A percentile compares a stretch with the other conserved stretches of the same genome.
These are phyloP conservation scores for Calonectria multiphialidica DNA, from an alignment of 2,329 filamentous ascomycete species.

Conservation along the genomic window DNA sequence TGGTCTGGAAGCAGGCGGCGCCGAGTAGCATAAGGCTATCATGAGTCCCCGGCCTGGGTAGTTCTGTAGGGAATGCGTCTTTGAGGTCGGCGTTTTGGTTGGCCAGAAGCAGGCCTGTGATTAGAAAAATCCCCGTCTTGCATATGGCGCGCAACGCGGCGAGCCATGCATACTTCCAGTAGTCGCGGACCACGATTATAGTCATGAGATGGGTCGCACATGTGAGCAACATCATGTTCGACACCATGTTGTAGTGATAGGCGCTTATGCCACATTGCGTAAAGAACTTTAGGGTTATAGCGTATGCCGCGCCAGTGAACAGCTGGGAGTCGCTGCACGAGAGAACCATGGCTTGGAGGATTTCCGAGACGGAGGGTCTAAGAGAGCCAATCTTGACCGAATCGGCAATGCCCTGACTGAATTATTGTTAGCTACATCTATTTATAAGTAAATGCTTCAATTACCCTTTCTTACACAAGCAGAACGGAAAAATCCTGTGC, in stretches of 20 bases:
- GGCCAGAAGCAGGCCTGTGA: conserved; percentile 19
- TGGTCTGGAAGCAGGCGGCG: conserved; percentile 24
- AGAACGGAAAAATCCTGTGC: conserved; percentile 14
- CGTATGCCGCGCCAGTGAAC: conserved; percentile 25
- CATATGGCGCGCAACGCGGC: conserved; percentile 12
- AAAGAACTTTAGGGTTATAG: conserved; percentile 19
- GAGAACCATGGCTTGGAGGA: conserved; percentile 25
- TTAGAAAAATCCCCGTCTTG: conserved; percentile 22
- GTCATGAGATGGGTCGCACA: conserved; percentile 28
- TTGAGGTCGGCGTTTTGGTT: conserved; percentile 16
- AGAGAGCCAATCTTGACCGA: background rate
- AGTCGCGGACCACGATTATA: conserved; percentile 20
- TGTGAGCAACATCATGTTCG: conserved; percentile 26
- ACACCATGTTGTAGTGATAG: conserved; percentile 28
- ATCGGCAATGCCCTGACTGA: background rate
- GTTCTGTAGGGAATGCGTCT: conserved; percentile 11
- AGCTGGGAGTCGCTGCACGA: conserved; percentile 28
- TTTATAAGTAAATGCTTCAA: background rate
- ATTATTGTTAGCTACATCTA: background rate
- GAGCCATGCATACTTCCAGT: conserved; percentile 24
- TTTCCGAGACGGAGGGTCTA: conserved; percentile 18
- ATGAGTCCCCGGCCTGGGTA: background rate
- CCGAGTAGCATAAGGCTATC: conserved; percentile 15
- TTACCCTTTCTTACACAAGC: background rate
- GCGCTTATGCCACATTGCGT: conserved; percentile 17